Evolutionary conservation across 768 basidiomycete genomes (phyloP).

Genomic region (Russula brevipes): DNA sequence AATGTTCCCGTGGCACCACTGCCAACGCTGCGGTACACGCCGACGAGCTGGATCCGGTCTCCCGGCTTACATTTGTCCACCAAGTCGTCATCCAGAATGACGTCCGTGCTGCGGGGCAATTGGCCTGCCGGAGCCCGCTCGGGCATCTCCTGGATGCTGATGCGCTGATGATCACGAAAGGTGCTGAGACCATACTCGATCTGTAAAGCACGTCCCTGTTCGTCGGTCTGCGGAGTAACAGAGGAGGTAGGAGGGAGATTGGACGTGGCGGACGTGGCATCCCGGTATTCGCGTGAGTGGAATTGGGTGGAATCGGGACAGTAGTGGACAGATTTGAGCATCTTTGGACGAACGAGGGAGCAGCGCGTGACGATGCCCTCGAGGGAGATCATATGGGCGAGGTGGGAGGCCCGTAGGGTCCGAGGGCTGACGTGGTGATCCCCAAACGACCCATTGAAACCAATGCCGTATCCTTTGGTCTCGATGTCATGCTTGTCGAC

Average conservation of each 20-base stretch:
- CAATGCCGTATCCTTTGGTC: conserved; percentile 78
- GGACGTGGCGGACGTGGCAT: conserved; percentile 82
- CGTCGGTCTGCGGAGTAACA: conserved; percentile 86
- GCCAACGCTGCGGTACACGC: conserved; percentile 89
- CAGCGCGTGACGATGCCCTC: conserved; percentile 99
- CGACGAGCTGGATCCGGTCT: conserved; percentile 94
- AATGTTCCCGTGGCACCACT: conserved; percentile 90
- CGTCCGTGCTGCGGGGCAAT: conserved; percentile 91
- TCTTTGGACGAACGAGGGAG: conserved; percentile 96
- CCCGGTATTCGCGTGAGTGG: conserved; percentile 86
- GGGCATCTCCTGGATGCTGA: conserved; percentile 99
- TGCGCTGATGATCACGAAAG: conserved; percentile 94
- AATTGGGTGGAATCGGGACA: conserved; percentile 83
- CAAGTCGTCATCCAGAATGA: conserved; percentile 92
- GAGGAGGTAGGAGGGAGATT: conserved; percentile 81
- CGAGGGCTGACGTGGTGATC: conserved; percentile 97
- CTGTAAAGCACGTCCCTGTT: conserved; percentile 78
- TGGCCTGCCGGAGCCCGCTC: conserved; percentile 97
- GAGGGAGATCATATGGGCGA: conserved; percentile 93
- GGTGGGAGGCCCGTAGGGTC: conserved; percentile 78
- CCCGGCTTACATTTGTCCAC: conserved; percentile 98
- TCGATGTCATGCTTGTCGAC: conserved; percentile 75
- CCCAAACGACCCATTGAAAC: conserved; percentile 94
- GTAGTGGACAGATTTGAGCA: conserved; percentile 95
- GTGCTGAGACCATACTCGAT: conserved; percentile 90